phyloP scores from a whole-genome alignment of 768 basidiomycete genomes.

The Pleurotus djamor region DNA sequence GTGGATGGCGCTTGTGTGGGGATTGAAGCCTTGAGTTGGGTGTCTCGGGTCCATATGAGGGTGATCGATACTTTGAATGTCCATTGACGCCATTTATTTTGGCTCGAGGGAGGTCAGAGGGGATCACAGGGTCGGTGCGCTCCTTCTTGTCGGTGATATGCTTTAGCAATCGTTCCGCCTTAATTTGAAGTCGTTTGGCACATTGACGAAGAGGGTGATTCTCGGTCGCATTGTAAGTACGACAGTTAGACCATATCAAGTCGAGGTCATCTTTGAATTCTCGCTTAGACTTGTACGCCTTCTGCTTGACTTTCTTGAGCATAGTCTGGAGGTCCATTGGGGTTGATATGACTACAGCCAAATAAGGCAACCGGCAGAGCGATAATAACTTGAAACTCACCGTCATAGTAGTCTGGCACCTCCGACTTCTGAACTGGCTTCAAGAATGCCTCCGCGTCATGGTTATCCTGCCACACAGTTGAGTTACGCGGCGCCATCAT shows the following conservation, averaged over 20 bases:
- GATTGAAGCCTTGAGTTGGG: conserved; percentile 22
- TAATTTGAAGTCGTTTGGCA: conserved; percentile 76
- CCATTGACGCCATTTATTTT: conserved; percentile 45
- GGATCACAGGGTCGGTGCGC: conserved; percentile 68
- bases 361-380: conserved; percentile 8
- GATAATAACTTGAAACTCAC: conserved; percentile 39
- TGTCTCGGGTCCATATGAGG: conserved; percentile 25
- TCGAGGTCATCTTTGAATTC: conserved; percentile 95
- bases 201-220: conserved; percentile 86
- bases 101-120: conserved; percentile 32
- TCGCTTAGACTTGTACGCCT: conserved; percentile 89
- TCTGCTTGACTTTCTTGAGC: conserved; percentile 89
- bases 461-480: conserved; percentile 61
- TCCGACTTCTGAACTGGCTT: conserved; percentile 90
- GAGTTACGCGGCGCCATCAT: not conserved
- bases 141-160: conserved; percentile 90
- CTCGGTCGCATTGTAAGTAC: conserved; percentile 88
- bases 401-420: conserved; percentile 90
- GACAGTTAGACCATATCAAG: conserved; percentile 96
- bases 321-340: conserved; percentile 97
- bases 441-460: conserved; percentile 90
- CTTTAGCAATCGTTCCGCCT: conserved; percentile 83
- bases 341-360: conserved; percentile 73
- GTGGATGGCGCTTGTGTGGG: conserved; percentile 22
- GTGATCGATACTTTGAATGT: conserved; percentile 35